Conservation (phyloP, 2,329 filamentous ascomycete genomes). For the Orbilia brochopaga region DNA sequence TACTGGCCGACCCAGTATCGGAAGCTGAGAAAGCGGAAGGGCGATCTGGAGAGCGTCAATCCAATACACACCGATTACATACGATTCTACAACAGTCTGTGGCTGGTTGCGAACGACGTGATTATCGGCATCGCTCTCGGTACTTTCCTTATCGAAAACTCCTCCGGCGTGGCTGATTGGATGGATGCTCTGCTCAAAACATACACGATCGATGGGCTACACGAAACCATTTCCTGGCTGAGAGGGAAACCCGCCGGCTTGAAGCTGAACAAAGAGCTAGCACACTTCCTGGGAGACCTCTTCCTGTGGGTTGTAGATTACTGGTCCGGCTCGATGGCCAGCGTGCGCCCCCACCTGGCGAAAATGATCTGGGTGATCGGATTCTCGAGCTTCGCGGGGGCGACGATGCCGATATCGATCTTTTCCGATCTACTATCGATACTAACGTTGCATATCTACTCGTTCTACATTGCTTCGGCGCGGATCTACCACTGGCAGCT, state of each 20-base stretch:
- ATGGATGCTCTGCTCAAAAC: constrained; percentile 71
- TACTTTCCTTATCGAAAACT: constrained; percentile 96
- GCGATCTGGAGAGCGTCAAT: constrained; percentile 93
- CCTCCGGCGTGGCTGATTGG: constrained; percentile 74
- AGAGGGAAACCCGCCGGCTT: constrained; percentile 94
- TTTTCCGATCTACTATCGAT: constrained; percentile 92
- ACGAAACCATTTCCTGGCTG: constrained; percentile 89
- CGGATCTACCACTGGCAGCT: constrained; percentile 99
- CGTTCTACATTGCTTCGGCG: constrained; percentile 94
- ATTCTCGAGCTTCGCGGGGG: constrained; percentile 91
- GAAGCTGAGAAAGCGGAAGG: constrained; percentile 84
- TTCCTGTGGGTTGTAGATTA: constrained; percentile 99
- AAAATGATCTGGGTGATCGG: constrained; percentile 90
- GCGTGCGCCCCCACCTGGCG: constrained; percentile 77
- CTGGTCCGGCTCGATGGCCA: constrained; percentile 68
- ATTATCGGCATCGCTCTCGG: constrained; percentile 97
- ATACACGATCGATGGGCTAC: constrained; percentile 87
- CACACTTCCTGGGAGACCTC: constrained; percentile 89
- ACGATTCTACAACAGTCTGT: constrained; percentile 96
- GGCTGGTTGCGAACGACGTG: constrained; percentile 97
- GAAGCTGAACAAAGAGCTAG: constrained; percentile 92
- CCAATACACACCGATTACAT: constrained; percentile 97
- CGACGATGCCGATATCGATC: constrained; percentile 94
- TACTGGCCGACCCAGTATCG: constrained; percentile 98
- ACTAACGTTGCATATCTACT: constrained; percentile 94